These are phyloP conservation scores for Trichoderma simmonsii DNA, from an alignment of 2,329 filamentous ascomycete species.

Conservation along the genomic window DNA sequence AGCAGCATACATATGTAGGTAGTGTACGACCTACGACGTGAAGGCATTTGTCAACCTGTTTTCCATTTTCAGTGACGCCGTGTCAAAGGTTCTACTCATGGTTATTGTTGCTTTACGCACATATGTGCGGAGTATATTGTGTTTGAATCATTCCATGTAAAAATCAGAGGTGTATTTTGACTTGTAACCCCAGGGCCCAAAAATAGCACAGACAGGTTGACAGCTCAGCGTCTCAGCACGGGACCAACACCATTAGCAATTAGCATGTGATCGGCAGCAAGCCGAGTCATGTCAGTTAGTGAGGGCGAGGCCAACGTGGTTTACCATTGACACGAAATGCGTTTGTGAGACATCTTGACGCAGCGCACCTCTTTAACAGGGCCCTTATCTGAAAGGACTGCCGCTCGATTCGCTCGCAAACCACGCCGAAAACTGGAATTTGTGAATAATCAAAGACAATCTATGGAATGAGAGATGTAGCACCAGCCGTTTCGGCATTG, in stretches of 20 bases:
- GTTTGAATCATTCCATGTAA: background rate
- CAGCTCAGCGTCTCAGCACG: background rate
- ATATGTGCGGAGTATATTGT: background rate
- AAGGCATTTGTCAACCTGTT: background rate
- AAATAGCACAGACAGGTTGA: background rate
- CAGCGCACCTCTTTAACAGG: background rate
- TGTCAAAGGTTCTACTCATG: background rate
- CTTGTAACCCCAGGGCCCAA: background rate
- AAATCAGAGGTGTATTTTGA: no score
- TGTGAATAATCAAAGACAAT: background rate
- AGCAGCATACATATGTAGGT: background rate
- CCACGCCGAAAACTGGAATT: background rate
- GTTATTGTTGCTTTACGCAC: background rate
- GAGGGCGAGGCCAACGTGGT: background rate
- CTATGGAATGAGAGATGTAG: background rate
- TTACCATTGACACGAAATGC: background rate
- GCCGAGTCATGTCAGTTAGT: background rate
- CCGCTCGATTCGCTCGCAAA: background rate
- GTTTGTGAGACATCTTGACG: background rate
- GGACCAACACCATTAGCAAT: background rate
- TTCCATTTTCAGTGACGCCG: background rate
- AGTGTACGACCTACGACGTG: background rate
- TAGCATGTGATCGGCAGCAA: background rate
- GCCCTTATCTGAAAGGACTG: background rate
- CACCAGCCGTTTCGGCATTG: background rate